Evolutionary conservation across 2,329 filamentous ascomycete genomes (phyloP).

Genomic region (Fusarium torreyae): DNA sequence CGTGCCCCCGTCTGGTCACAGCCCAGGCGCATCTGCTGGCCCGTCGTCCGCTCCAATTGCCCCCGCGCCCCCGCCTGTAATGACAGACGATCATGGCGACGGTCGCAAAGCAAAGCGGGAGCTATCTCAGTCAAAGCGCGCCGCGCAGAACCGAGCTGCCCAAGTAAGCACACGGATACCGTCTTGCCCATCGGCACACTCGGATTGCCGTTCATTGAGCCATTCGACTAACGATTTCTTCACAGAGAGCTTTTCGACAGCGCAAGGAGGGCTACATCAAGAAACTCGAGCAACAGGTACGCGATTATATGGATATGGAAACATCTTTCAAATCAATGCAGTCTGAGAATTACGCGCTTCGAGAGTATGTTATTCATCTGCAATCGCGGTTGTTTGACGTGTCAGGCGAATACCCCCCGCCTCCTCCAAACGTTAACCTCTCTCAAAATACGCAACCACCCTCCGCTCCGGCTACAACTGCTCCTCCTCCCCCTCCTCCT

Average conservation of each 20-base stretch:
- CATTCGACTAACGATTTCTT: constrained; percentile 44
- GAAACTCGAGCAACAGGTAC: constrained; percentile 94
- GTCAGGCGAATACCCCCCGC: constrained; percentile 86
- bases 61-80: constrained; percentile 51
- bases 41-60: constrained; percentile 50
- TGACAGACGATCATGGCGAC: constrained; percentile 58
- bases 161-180: constrained; percentile 76
- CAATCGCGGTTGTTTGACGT: constrained; percentile 89
- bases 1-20: constrained; percentile 53
- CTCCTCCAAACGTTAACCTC: constrained; percentile 85
- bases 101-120: constrained; percentile 88
- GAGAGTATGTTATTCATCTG: constrained; percentile 92
- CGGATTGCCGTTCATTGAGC: neutral
- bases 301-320: constrained; percentile 82
- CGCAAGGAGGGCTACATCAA: constrained; percentile 99
- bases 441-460: constrained; percentile 50
- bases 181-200: neutral
- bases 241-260: constrained; percentile 93
- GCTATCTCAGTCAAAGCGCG: constrained; percentile 94
- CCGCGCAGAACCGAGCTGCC: constrained; percentile 95
- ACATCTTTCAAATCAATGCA: constrained; percentile 85
- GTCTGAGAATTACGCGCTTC: constrained; percentile 88
- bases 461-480: constrained; percentile 46
- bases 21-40: constrained; percentile 50
- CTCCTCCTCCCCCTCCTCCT: constrained; percentile 23